Conservation (phyloP, 1,284 basidiomycete species). For the Pterula multifida region DNA sequence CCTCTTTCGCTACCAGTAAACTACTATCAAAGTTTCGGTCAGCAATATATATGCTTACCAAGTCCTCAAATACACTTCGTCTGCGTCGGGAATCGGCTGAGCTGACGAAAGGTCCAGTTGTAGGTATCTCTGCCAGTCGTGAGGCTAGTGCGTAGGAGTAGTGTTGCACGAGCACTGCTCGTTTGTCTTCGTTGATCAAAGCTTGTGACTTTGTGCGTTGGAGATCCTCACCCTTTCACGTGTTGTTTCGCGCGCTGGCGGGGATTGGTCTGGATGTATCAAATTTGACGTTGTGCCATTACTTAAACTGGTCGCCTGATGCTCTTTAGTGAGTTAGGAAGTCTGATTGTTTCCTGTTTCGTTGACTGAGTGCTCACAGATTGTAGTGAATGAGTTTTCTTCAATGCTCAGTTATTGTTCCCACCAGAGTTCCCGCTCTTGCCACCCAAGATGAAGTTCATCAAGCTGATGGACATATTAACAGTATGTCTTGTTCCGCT, state of each 20-base stretch:
- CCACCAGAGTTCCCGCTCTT: slow-evolving; percentile 84
- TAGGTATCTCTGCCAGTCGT: slow-evolving; percentile 89
- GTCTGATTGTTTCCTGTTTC: too few relatives aligned
- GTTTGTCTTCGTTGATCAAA: too few relatives aligned
- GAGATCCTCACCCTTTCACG: not conserved
- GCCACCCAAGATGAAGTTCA: slow-evolving; percentile 94
- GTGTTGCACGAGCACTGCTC: too few relatives aligned
- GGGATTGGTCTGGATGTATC: not conserved
- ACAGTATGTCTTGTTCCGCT: slow-evolving; percentile 46
- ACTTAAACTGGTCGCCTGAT: not conserved
- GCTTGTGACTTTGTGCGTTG: not conserved
- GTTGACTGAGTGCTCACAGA: not conserved
- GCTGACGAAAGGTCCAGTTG: slow-evolving; percentile 80
- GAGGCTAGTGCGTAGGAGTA: too few relatives aligned
- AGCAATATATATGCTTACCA: too few relatives aligned
- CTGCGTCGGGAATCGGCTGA: slow-evolving; percentile 77
- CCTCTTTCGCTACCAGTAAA: too few relatives aligned
- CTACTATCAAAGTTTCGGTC: too few relatives aligned
- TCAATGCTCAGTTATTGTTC: slow-evolving; percentile 81
- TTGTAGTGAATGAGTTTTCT: slow-evolving; percentile 81
- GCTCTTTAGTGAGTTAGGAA: too few relatives aligned
- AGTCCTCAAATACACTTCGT: slow-evolving; percentile 47
- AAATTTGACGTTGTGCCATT: slow-evolving; percentile 6
- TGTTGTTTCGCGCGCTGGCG: not conserved
- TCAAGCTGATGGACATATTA: slow-evolving; percentile 98